Evolutionary conservation across 2,329 filamentous ascomycete genomes (phyloP).

Genomic region (Echinosphaeria canescens): DNA sequence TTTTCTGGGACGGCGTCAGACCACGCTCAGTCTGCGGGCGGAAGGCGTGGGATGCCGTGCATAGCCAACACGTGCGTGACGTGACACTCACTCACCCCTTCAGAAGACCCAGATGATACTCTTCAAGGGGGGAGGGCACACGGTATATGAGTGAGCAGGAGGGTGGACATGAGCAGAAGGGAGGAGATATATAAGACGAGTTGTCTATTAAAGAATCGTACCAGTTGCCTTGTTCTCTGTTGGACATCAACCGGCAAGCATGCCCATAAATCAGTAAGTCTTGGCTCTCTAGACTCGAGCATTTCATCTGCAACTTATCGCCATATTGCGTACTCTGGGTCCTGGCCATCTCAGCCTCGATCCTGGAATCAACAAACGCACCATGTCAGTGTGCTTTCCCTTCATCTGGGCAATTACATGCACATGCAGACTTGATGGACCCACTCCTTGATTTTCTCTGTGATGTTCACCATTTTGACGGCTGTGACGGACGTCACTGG

Average conservation of each 20-base stretch:
- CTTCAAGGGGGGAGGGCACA: conserved; percentile 30
- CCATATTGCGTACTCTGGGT: conserved; percentile 64
- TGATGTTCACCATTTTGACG: conserved; percentile 87
- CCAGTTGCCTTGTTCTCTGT: conserved; percentile 97
- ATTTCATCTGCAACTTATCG: neutral
- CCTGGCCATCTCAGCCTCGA: conserved; percentile 98
- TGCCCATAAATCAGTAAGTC: neutral
- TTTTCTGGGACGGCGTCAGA: too few relatives aligned
- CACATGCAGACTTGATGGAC: too few relatives aligned
- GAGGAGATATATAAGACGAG: conserved; percentile 11
- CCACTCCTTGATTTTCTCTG: conserved; percentile 99
- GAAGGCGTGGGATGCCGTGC: too few relatives aligned
- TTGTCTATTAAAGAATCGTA: too few relatives aligned
- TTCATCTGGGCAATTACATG: too few relatives aligned
- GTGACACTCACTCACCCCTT: conserved; percentile 66
- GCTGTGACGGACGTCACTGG: too few relatives aligned
- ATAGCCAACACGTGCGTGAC: too few relatives aligned
- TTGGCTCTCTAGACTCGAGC: too few relatives aligned
- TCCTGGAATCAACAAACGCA: conserved; percentile 45
- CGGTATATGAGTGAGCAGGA: too few relatives aligned
- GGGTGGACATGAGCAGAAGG: neutral
- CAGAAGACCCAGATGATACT: conserved; percentile 93
- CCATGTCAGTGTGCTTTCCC: too few relatives aligned
- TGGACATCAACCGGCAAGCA: too few relatives aligned
- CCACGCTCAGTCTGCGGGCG: too few relatives aligned